These are phyloP conservation scores for Beauveria sp. DNA, from an alignment of 2,329 filamentous ascomycete genomes.

Conservation along the genomic window DNA sequence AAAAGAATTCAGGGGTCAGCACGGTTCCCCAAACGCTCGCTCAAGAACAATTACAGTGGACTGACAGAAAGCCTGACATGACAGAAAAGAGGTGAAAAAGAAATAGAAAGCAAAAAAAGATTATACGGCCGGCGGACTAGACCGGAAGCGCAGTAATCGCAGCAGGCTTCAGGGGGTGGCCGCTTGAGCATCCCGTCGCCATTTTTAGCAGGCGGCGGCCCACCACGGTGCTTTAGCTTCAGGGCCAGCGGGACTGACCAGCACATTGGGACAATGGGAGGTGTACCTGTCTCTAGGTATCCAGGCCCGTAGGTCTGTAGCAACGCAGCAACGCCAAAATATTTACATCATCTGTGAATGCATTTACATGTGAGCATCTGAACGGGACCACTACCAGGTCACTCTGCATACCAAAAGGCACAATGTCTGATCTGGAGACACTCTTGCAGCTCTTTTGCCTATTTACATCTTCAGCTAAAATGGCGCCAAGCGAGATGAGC, in stretches of 20 bases:
- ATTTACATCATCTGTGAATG: too few species aligned
- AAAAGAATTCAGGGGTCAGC: too few species aligned
- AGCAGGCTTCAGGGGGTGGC: neutral
- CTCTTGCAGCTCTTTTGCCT: too few species aligned
- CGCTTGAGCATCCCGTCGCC: neutral
- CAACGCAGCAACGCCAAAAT: too few species aligned
- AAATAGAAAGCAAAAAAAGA: neutral
- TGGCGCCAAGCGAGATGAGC: neutral
- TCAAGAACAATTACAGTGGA: neutral
- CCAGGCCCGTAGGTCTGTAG: too few species aligned
- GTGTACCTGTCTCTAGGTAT: too few species aligned
- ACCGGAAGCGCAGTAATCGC: constrained; percentile 9
- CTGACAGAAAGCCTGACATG: neutral
- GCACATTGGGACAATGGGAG: too few species aligned
- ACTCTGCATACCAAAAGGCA: too few species aligned
- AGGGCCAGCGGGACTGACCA: neutral
- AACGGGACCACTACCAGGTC: too few species aligned
- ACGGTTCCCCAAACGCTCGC: too few species aligned
- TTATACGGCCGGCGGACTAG: constrained; percentile 7
- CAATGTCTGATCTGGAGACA: too few species aligned
- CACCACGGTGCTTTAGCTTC: neutral
- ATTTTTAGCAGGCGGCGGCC: neutral
- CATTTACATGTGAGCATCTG: too few species aligned
- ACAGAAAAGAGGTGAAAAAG: neutral
- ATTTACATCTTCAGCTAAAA: neutral